These are phyloP conservation scores for Coffea canephora DNA, from an alignment of 257 asterid species.

Conservation along the genomic window DNA sequence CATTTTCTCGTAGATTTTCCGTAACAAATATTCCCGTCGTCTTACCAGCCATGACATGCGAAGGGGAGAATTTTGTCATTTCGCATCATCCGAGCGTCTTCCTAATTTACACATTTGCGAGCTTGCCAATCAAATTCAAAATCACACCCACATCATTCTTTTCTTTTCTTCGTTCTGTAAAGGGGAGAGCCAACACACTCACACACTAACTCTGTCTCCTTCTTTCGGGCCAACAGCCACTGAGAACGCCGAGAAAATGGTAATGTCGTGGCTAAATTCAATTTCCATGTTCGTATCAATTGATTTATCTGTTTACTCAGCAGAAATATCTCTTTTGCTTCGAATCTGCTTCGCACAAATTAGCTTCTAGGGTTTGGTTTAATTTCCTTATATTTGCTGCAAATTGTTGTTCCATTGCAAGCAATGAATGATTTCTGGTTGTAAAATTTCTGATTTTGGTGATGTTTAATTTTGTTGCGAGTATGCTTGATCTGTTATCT, in stretches of 20 bases:
- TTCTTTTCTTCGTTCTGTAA: not conserved
- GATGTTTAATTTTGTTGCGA: not conserved
- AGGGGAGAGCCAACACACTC: not conserved
- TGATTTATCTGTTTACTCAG: not conserved
- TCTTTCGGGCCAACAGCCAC: not conserved
- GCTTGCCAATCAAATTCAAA: constrained; percentile 17
- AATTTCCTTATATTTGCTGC: not conserved
- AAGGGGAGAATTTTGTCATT: constrained; percentile 19
- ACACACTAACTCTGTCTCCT: not conserved
- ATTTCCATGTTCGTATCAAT: not conserved
- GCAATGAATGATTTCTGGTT: not conserved
- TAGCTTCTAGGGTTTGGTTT: constrained; percentile 20
- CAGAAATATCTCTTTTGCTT: not conserved
- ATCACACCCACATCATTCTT: not conserved
- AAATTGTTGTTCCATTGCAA: not conserved
- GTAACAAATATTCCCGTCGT: no score
- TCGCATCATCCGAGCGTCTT: not conserved
- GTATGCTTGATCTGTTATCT: not conserved
- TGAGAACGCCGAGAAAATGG: constrained; percentile 6
- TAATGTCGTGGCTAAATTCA: not conserved
- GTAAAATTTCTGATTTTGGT: not conserved
- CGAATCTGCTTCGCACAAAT: not conserved
- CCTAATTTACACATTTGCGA: constrained; percentile 2
- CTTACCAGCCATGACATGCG: no score
- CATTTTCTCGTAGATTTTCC: no score